Percentiles rank a stretch among this genome's conserved stretches.
phyloP scores from a whole-genome alignment of 371 early-diverging fungal species.

The Mortierella sp. region DNA sequence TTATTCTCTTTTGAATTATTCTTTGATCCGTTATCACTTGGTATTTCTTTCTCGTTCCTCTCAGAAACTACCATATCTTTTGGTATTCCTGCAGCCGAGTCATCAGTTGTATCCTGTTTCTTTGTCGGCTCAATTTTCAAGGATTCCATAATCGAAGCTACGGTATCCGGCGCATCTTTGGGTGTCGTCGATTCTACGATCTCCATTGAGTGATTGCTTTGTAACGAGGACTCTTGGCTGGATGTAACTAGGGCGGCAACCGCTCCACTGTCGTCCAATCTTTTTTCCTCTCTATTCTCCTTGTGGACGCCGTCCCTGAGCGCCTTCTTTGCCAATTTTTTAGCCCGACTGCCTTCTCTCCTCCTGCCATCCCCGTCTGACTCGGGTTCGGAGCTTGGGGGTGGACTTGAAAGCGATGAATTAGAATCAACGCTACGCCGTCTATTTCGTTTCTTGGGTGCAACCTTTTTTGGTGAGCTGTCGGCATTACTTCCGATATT shows the following conservation, averaged over 20 bases:
- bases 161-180: neutral
- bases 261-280: neutral
- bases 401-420: conserved; percentile 49
- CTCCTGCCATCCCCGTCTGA: conserved; percentile 22
- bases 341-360: conserved; percentile 31
- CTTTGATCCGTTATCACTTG: neutral
- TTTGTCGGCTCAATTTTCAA: neutral
- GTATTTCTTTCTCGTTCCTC: neutral
- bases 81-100: neutral
- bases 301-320: neutral
- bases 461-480: conserved; percentile 2
- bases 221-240: neutral
- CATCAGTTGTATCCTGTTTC: neutral
- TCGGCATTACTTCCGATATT: neutral
- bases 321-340: conserved; percentile 44
- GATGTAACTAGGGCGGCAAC: neutral
- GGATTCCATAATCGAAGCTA: neutral
- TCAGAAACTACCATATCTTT: neutral
- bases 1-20: neutral
- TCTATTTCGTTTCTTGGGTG: conserved; percentile 40
- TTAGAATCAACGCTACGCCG: conserved; percentile 48
- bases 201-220: conserved; percentile 6
- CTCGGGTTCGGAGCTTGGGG: conserved; percentile 45
- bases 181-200: neutral
- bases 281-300: neutral